These are phyloP conservation scores for Aquilaria yunnanensis DNA, from an alignment of 345 rosid species.

Conservation along the genomic window DNA sequence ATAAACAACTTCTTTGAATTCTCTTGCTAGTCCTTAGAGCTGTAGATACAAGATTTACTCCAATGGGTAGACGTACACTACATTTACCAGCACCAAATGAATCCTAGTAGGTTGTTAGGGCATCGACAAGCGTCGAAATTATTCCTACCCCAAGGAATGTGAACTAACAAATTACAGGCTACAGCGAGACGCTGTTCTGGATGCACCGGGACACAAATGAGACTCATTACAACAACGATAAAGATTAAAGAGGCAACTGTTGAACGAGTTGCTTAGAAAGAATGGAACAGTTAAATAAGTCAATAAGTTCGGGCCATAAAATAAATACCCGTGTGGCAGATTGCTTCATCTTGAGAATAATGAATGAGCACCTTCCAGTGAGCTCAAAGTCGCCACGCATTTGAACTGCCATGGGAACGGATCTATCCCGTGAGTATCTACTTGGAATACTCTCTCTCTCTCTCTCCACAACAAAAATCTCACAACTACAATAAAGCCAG, in stretches of 20 bases:
- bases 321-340: not conserved
- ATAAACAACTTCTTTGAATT: too few relatives aligned
- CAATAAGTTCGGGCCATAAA: too few relatives aligned
- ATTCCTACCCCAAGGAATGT: constrained; percentile 10
- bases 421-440: not conserved
- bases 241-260: not conserved
- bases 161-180: constrained; percentile 22
- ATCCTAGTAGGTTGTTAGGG: constrained; percentile 14
- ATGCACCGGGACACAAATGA: constrained; percentile 28
- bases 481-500: not conserved
- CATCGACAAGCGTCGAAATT: constrained; percentile 23
- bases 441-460: too few relatives aligned
- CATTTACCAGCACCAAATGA: constrained; percentile 16
- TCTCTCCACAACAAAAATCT: not conserved
- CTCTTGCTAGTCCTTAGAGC: not conserved
- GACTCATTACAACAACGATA: constrained; percentile 31
- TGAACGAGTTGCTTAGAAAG: too few relatives aligned
- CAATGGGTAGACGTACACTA: constrained; percentile 12
- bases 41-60: constrained; percentile 16
- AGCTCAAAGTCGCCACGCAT: constrained; percentile 54
- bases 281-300: too few relatives aligned
- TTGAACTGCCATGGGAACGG: constrained; percentile 53
- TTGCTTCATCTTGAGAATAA: constrained; percentile 48
- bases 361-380: constrained; percentile 46
- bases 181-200: constrained; percentile 18